Conservation (phyloP, 148 eudicot species). For the Salicornia ramosissima region DNA sequence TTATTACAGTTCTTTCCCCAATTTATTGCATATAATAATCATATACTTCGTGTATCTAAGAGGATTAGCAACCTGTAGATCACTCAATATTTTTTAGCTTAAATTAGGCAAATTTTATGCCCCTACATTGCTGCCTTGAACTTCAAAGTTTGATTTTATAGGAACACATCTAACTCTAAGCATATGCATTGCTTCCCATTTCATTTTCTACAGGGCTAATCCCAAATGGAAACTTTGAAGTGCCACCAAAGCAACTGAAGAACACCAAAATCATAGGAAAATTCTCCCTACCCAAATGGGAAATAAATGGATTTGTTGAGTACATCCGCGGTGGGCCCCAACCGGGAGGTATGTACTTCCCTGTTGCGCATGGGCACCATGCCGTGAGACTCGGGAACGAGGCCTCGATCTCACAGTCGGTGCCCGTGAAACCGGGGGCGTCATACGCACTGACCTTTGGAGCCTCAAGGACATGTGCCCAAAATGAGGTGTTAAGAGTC, state of each 20-base stretch:
- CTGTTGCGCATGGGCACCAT: slow-evolving; percentile 65
- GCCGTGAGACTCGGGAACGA: slow-evolving; percentile 78
- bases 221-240: slow-evolving; percentile 88
- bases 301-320: slow-evolving; percentile 70
- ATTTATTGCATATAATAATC: too few relatives aligned
- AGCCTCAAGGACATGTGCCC: slow-evolving; percentile 90
- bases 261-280: slow-evolving; percentile 59
- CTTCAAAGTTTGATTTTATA: neutral
- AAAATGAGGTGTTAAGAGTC: slow-evolving; percentile 79
- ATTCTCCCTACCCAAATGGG: slow-evolving; percentile 73
- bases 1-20: too few relatives aligned
- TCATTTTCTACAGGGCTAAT: slow-evolving; percentile 44
- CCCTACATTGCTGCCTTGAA: neutral
- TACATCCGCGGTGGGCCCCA: slow-evolving; percentile 87
- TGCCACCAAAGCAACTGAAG: slow-evolving; percentile 49
- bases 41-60: too few relatives aligned
- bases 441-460: slow-evolving; percentile 66
- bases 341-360: slow-evolving; percentile 74
- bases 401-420: slow-evolving; percentile 60
- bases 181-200: neutral
- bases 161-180: neutral
- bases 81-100: too few relatives aligned
- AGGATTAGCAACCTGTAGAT: too few relatives aligned
- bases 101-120: too few relatives aligned
- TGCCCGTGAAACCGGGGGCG: slow-evolving; percentile 52